Conservation (phyloP, 306 rosid species). For the Pyrus communis region DNA sequence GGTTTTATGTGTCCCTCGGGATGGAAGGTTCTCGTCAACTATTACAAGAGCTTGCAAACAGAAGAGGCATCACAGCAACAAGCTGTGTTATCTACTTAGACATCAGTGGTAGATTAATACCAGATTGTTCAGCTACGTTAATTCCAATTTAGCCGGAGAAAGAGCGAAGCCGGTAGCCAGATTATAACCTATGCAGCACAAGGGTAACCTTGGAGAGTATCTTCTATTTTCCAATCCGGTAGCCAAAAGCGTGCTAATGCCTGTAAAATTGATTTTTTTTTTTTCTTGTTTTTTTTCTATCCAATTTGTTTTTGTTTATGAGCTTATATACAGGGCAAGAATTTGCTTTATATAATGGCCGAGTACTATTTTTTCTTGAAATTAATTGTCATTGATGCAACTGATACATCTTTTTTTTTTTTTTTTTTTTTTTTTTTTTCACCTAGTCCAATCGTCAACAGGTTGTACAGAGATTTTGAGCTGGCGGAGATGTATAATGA, state of each 20-base stretch:
- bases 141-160: not conserved
- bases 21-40: constrained; percentile 82
- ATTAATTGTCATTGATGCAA: not conserved
- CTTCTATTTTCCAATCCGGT: not conserved
- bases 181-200: not conserved
- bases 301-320: not conserved
- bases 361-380: not conserved
- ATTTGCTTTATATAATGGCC: not conserved
- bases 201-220: not conserved
- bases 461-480: not conserved
- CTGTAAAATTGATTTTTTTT: not conserved
- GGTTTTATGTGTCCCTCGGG: constrained; percentile 98
- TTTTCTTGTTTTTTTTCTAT: not conserved
- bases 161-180: not conserved
- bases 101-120: not conserved
- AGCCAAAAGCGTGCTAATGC: not conserved
- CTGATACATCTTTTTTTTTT: too few species aligned
- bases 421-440: too few species aligned
- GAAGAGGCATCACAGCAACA: constrained; percentile 55
- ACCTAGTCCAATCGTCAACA: not conserved
- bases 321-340: not conserved
- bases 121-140: not conserved
- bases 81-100: constrained; percentile 53
- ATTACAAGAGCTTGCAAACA: constrained; percentile 74
- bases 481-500: too few species aligned